Percentiles rank a stretch among this genome's conserved stretches.
Conservation (phyloP, 768 basidiomycete species). For the Cyclocybe cylindracea region DNA sequence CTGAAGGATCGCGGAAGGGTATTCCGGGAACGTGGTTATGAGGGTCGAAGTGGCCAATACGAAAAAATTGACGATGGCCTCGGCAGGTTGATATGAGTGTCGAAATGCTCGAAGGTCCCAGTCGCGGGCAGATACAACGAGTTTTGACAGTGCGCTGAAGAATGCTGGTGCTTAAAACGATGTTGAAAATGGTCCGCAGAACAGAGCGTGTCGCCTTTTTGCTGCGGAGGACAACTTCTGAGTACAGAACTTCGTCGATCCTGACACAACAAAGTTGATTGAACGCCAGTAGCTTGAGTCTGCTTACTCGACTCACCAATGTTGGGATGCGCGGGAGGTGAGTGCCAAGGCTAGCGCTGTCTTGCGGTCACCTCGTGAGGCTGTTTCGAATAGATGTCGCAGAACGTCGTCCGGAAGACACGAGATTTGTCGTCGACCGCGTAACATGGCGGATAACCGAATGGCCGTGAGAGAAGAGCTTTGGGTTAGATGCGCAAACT, state of each 20-base stretch:
- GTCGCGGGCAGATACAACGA: conserved; percentile 36
- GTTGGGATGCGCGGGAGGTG: conserved; percentile 29
- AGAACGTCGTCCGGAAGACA: conserved; percentile 35
- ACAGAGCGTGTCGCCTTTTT: conserved; percentile 32
- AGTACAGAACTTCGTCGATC: conserved; percentile 38
- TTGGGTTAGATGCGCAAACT: too few species aligned
- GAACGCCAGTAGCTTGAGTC: not conserved
- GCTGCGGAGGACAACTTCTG: conserved; percentile 31
- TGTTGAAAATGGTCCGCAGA: conserved; percentile 39
- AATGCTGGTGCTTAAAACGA: conserved; percentile 32
- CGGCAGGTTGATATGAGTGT: conserved; percentile 34
- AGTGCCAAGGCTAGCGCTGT: conserved; percentile 31
- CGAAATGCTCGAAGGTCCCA: conserved; percentile 28
- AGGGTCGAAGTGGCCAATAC: conserved; percentile 31
- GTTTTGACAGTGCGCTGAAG: conserved; percentile 38
- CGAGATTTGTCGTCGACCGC: not conserved
- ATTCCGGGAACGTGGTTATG: not conserved
- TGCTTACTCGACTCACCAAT: conserved; percentile 28
- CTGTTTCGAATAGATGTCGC: conserved; percentile 37
- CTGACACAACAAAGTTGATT: conserved; percentile 14
- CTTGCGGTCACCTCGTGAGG: conserved; percentile 27
- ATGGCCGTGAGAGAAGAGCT: too few species aligned
- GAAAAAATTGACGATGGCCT: conserved; percentile 35
- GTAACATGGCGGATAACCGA: too few species aligned
- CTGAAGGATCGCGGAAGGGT: not conserved